Evolutionary conservation across 2,329 filamentous ascomycete species (phyloP).

Genomic region (Bipolaris zeicola): DNA sequence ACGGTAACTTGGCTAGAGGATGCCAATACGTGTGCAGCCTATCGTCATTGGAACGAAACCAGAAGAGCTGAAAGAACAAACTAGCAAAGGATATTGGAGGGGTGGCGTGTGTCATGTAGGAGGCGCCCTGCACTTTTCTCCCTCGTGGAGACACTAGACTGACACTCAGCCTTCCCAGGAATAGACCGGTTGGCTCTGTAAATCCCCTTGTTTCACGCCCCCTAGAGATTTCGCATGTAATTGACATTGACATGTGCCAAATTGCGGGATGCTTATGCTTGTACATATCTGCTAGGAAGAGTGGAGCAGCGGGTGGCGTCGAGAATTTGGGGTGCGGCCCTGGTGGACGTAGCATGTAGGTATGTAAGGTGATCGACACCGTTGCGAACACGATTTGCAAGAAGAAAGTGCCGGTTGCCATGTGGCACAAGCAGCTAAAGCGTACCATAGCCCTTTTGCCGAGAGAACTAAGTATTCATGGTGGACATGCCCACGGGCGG

Average conservation of each 20-base stretch:
- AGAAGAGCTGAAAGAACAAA: not conserved
- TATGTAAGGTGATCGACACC: slow-evolving; percentile 8
- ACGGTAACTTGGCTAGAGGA: not conserved
- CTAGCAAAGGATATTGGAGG: not conserved
- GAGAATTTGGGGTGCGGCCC: slow-evolving; percentile 1
- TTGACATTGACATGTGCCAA: slow-evolving; percentile 6
- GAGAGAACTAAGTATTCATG: slow-evolving; percentile 1
- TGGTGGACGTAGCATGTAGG: not conserved
- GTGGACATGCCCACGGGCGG: not conserved
- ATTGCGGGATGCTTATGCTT: not conserved
- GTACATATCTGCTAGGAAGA: not conserved
- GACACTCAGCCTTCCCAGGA: slow-evolving; percentile 5
- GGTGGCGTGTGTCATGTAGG: not conserved
- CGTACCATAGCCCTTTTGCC: not conserved
- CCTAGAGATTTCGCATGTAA: not conserved
- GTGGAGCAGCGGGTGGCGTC: not conserved
- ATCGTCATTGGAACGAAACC: not conserved
- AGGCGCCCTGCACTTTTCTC: not conserved
- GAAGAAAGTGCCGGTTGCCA: slow-evolving; percentile 2
- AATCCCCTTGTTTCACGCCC: not conserved
- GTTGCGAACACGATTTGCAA: slow-evolving; percentile 15
- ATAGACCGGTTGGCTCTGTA: not conserved
- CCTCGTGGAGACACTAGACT: not conserved
- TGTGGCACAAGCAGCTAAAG: not conserved
- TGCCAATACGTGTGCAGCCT: not conserved